These are phyloP conservation scores for Sisymbrium altissimum DNA, from an alignment of 345 rosid species.

Conservation along the genomic window DNA sequence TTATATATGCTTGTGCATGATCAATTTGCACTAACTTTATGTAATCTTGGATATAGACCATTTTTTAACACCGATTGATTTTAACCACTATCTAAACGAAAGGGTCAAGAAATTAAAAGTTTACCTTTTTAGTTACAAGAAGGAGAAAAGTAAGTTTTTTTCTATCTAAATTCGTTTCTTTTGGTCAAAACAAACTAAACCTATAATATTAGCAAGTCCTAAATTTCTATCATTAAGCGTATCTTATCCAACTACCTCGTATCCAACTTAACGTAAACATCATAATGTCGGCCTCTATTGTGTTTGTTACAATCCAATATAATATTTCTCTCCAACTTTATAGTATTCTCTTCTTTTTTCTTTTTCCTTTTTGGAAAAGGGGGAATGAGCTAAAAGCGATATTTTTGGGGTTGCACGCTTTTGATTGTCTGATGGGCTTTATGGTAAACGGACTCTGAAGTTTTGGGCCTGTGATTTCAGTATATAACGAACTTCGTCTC, in stretches of 20 bases:
- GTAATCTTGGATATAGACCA: background rate
- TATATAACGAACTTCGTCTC: background rate
- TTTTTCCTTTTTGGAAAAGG: background rate
- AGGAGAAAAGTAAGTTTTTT: background rate
- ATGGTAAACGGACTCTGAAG: background rate
- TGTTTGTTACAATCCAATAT: background rate
- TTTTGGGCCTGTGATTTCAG: background rate
- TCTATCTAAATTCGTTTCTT: background rate
- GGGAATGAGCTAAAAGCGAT: background rate
- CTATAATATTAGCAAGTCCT: background rate
- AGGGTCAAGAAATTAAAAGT: background rate
- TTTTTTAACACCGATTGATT: background rate
- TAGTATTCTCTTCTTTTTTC: background rate
- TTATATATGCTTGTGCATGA: background rate
- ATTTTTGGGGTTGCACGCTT: background rate
- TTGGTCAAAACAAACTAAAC: background rate
- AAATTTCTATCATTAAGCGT: background rate
- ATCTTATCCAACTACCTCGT: constrained; percentile 30
- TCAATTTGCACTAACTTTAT: background rate
- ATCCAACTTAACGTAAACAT: constrained; percentile 12
- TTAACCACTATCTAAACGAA: background rate
- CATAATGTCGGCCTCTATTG: constrained; percentile 16
- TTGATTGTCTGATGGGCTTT: background rate
- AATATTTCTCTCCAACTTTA: background rate
- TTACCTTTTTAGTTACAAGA: background rate